Base-by-base conservation (phyloP, 192 early-diverging fungal genomes). In the Mortierella hygrophila region DNA sequence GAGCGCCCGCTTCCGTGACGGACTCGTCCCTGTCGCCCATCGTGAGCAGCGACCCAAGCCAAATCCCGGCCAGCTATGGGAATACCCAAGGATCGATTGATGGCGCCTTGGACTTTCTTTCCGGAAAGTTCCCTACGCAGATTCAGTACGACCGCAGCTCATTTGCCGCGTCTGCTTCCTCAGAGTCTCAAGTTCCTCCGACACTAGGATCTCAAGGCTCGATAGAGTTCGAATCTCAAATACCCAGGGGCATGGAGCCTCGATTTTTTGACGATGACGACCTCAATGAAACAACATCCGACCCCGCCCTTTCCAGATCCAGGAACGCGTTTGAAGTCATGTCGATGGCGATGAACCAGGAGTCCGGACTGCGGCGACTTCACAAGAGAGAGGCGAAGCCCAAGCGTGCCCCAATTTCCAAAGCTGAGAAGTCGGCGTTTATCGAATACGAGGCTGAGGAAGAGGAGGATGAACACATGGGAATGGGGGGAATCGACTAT, bases 391-490 rank as follows among this genome's bases (percentile, higher is more conserved):
- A 76, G 32, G 68, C 83, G 6, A 86, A 81, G 20, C 70, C 54
- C 5, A 13, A 15, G n/a, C 82, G 82, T 8, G 76, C 26, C 21
- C 23, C 63, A 13, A 32, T 77, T 13, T 49, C 75, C 20, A 88
- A 80, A 68, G 37, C 46, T 13, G 41, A 72, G 10, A 88, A 83
- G 60, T 83, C 87, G 6, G 74, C 75, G 0, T 88, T 77, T 55
- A 88, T 88, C 60, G 87, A 88, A 75, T 82, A 88, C 41, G 87
- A 88, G 47, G 87, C 87, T 74, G 87, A 82, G 71, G 87, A 88
- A 77, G 80, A 82, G 72, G 87, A 88, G 29, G 87, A 88, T 38
- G 87, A 88, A 52, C 42, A 73, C 38, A 88, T 77, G 75, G 87
- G 87, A 10, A 88, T 80, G 82, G 87, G 87, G 60, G 87, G 87